Evolutionary conservation across 1,284 basidiomycete species (phyloP).

Genomic region (Melanopsichium pennsylvanicum): DNA sequence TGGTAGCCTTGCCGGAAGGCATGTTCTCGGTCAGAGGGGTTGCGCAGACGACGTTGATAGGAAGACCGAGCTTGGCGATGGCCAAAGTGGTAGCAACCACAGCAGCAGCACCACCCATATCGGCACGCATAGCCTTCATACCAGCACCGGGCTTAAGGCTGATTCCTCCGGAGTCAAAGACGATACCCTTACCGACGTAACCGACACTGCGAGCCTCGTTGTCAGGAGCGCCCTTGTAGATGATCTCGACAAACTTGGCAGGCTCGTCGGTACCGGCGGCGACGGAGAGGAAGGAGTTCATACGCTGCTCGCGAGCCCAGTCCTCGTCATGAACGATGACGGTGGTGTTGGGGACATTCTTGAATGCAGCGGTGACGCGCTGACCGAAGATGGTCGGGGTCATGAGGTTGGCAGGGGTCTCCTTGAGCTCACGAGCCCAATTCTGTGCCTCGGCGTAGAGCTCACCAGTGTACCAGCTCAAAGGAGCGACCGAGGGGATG

Average conservation of each 20-base stretch:
- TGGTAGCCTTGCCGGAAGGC: conserved; percentile 76
- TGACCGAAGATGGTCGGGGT: conserved; percentile 74
- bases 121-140: conserved; percentile 70
- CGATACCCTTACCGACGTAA: conserved; percentile 79
- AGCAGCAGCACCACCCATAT: conserved; percentile 73
- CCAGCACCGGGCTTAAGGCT: conserved; percentile 77
- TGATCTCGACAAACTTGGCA: conserved; percentile 85
- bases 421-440: conserved; percentile 83
- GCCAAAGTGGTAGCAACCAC: conserved; percentile 78
- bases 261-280: conserved; percentile 83
- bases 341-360: conserved; percentile 75
- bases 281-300: conserved; percentile 89
- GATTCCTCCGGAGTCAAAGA: conserved; percentile 81
- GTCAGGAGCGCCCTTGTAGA: conserved; percentile 79
- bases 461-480: conserved; percentile 63
- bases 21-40: conserved; percentile 83
- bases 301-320: conserved; percentile 84
- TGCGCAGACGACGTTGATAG: conserved; percentile 78
- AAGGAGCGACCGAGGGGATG: conserved; percentile 50
- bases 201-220: conserved; percentile 73
- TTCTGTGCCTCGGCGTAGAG: conserved; percentile 83
- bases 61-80: conserved; percentile 80
- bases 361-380: conserved; percentile 75
- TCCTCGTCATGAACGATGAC: conserved; percentile 79
- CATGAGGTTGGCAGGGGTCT: conserved; percentile 78